phyloP scores from a whole-genome alignment of 2,329 filamentous ascomycete genomes.

The Drechmeria coniospora region DNA sequence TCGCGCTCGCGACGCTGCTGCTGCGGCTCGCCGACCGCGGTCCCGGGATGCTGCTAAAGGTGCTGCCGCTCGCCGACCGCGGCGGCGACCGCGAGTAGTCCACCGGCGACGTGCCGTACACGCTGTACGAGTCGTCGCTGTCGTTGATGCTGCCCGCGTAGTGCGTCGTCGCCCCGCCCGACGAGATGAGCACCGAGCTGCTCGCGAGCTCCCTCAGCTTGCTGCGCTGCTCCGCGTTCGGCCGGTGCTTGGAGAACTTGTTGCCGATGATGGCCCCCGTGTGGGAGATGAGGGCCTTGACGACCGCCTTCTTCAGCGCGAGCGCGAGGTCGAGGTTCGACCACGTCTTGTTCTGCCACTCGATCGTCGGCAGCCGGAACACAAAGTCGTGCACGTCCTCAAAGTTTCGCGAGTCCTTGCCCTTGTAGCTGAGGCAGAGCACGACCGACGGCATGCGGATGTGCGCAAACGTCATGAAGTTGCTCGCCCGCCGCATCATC shows the following conservation, averaged over 20 bases:
- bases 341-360: slow-evolving; percentile 98
- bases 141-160: slow-evolving; percentile 29
- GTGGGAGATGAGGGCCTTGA: slow-evolving; percentile 86
- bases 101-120: slow-evolving; percentile 36
- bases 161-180: slow-evolving; percentile 18
- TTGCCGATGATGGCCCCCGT: slow-evolving; percentile 94
- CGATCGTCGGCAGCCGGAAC: slow-evolving; percentile 83
- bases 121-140: slow-evolving; percentile 41
- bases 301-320: slow-evolving; percentile 84
- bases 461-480: slow-evolving; percentile 93
- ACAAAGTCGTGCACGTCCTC: slow-evolving; percentile 97
- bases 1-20: slow-evolving; percentile 34
- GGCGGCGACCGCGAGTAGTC: slow-evolving; percentile 46
- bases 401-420: slow-evolving; percentile 85
- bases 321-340: slow-evolving; percentile 90
- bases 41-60: slow-evolving; percentile 30
- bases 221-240: slow-evolving; percentile 62
- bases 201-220: slow-evolving; percentile 74
- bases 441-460: slow-evolving; percentile 93
- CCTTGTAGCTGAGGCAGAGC: slow-evolving; percentile 90
- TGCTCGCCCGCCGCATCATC: slow-evolving; percentile 90
- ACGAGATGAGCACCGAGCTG: slow-evolving; percentile 47
- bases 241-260: slow-evolving; percentile 83
- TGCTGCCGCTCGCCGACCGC: slow-evolving; percentile 31
- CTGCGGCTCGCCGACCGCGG: slow-evolving; percentile 33